Evolutionary conservation across 257 asterid species (phyloP).

Genomic region (Solanum boliviense): DNA sequence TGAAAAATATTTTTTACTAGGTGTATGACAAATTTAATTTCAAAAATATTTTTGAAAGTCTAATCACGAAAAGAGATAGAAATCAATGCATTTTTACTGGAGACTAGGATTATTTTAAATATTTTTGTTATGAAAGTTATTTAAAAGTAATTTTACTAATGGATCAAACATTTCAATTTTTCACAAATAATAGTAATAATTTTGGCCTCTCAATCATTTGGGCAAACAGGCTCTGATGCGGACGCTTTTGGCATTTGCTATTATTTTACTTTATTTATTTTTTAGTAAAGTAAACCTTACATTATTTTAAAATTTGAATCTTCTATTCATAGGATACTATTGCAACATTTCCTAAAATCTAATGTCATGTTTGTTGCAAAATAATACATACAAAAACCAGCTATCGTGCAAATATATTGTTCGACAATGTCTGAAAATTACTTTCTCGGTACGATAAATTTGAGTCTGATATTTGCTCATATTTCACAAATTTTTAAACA

Average conservation of each 20-base stretch:
- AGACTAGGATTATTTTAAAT: too few relatives aligned
- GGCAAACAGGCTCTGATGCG: neutral
- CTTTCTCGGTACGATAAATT: too few relatives aligned
- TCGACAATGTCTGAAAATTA: neutral
- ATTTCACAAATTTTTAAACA: neutral
- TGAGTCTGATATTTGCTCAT: neutral
- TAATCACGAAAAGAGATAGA: neutral
- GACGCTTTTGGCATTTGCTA: neutral
- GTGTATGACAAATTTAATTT: neutral
- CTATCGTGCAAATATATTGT: neutral
- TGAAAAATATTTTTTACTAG: neutral
- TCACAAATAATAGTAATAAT: neutral
- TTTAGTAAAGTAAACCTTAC: neutral
- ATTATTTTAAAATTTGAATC: neutral
- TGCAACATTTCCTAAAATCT: neutral
- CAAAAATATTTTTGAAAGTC: neutral
- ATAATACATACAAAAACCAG: neutral
- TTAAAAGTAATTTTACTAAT: neutral
- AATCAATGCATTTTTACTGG: neutral
- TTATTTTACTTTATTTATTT: neutral
- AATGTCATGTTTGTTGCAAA: neutral
- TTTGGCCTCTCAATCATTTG: neutral
- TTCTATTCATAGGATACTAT: neutral
- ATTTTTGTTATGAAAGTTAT: neutral
- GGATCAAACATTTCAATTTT: neutral